Conservation (phyloP, 2,329 filamentous ascomycete genomes). For the Diaporthe longicolla region DNA sequence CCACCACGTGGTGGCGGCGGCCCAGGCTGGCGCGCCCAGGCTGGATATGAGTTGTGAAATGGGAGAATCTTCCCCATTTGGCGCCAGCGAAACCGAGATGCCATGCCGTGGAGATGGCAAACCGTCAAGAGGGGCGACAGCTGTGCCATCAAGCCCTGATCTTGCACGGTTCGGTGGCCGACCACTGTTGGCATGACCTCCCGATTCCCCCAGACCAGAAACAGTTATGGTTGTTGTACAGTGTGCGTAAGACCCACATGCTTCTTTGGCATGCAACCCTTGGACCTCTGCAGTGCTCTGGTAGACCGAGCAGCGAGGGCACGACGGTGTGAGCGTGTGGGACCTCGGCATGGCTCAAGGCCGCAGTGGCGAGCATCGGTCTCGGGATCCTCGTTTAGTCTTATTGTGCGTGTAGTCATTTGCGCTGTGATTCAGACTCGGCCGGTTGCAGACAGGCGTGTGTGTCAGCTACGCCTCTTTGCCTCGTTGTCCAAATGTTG, state of each 20-base stretch:
- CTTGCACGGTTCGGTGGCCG: conserved; percentile 3
- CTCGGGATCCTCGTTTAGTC: background rate
- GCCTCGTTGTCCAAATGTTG: conserved; percentile 6
- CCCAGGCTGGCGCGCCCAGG: background rate
- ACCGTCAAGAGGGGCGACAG: conserved; percentile 25
- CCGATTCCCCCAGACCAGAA: no score
- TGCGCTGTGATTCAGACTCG: conserved; percentile 16
- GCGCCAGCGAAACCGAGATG: background rate
- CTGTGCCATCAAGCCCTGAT: conserved; percentile 5
- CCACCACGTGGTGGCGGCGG: background rate
- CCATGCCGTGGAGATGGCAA: background rate
- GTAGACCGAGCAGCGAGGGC: background rate
- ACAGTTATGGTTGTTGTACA: background rate
- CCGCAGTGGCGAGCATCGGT: background rate
- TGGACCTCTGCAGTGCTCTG: conserved; percentile 10
- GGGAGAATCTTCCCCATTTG: background rate
- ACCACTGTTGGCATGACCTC: background rate
- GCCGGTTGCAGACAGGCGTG: conserved; percentile 4
- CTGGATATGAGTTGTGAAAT: background rate
- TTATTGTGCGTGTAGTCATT: background rate
- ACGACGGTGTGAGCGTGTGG: background rate
- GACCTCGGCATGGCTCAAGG: background rate
- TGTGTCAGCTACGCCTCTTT: conserved; percentile 14
- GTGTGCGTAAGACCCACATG: background rate
- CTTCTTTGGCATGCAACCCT: background rate